Conservation (phyloP, 768 basidiomycete species). For the Suillus bovinus region DNA sequence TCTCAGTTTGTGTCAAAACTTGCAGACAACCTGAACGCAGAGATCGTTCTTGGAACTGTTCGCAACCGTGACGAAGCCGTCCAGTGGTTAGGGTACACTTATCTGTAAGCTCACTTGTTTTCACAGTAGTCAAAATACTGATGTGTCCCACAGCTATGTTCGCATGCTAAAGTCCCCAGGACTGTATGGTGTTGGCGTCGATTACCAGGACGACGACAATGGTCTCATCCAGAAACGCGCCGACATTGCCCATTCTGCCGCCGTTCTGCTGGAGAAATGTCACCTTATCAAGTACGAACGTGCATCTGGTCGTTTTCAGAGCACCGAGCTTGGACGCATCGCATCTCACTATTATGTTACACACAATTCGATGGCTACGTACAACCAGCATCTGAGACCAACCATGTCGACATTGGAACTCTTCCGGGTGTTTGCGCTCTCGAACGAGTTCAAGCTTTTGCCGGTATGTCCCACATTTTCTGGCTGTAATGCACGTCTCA, state of each 20-base stretch:
- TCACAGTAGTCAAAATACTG: constrained; percentile 8
- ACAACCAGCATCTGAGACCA: constrained; percentile 89
- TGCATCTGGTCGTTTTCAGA: constrained; percentile 82
- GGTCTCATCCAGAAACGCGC: constrained; percentile 89
- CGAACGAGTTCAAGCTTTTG: constrained; percentile 92
- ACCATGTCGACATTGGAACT: constrained; percentile 89
- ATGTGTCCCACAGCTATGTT: constrained; percentile 57
- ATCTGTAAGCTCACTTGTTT: constrained; percentile 59
- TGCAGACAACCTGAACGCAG: constrained; percentile 95
- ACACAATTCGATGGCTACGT: constrained; percentile 93
- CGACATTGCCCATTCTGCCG: constrained; percentile 92
- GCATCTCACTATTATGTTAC: constrained; percentile 96
- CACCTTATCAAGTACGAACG: constrained; percentile 94
- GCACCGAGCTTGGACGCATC: constrained; percentile 91
- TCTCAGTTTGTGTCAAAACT: constrained; percentile 90
- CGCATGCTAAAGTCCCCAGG: constrained; percentile 91
- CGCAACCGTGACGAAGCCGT: constrained; percentile 96
- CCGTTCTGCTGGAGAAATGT: constrained; percentile 91
- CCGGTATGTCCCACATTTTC: constrained; percentile 48
- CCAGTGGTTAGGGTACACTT: constrained; percentile 96
- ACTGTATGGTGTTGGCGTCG: constrained; percentile 84
- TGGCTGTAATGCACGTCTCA: not conserved
- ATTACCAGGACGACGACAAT: constrained; percentile 87
- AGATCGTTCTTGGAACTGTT: constrained; percentile 93
- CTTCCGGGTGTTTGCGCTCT: constrained; percentile 93